Evolutionary conservation across 495 filamentous ascomycete genomes (phyloP), one percentile per base, ranked within the genome.

Genomic region (Neurospora discreta): DNA sequence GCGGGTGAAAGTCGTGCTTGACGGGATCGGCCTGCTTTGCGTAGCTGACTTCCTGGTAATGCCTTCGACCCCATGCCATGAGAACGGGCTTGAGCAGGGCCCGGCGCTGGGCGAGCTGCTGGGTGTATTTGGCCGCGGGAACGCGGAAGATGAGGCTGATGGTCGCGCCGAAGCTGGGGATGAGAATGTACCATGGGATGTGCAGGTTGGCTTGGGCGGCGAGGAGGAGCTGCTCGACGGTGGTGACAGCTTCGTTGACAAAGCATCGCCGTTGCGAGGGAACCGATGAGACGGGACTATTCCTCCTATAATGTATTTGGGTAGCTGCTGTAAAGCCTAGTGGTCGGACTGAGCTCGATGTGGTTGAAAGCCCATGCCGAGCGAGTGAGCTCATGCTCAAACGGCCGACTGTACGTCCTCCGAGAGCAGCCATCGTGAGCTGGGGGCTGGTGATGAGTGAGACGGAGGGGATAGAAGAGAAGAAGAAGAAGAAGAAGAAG

Each of bases 101-200:
- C 38, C 82, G 84, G 75, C 82, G 82, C 74, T 84, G 74, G 73
- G 77, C 26, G 70, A 84, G 76, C 72, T 71, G 72, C 71, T 80
- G 84, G 70, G 81, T 80, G 78, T 88, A 92, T 46, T 89, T 74
- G 23, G 85, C 80, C 3, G 91, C 72, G 0, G 91, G 92, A 4
- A 90, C 76, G 52, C 89, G 87, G 74, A 90, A 77, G 40, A 82
- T 69, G 39, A 85, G 82, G 70, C 89, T 89, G 68, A 95, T 81
- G 67, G 87, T 43, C 3, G 93, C 70, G 2, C 92, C 91, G 1
- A 91, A 84, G 70, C 92, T 82, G 0, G 93, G 93, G 70, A 97
- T 87, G 36, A 88, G 85, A 10, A 87, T 75, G 68, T 79, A 88
- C 93, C 93, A 97, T 73, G 93, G 87, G 3, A 91, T 84, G 65